These are phyloP conservation scores for Castanea mollissima DNA, from an alignment of 306 rosid species.

Conservation along the genomic window DNA sequence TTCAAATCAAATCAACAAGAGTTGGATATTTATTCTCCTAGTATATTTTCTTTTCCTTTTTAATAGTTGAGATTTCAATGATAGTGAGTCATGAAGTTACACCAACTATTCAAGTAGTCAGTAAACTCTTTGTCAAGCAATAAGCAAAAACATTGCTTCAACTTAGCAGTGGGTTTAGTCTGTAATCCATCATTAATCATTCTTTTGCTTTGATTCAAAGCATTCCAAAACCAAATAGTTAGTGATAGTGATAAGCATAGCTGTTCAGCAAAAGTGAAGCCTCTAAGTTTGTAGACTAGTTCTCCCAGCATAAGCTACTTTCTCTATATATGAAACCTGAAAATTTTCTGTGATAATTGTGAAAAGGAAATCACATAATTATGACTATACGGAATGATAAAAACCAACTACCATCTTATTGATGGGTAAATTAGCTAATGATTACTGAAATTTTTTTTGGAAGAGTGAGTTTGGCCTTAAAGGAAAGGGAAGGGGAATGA, in stretches of 20 bases:
- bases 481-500: no score
- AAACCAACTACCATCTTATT: constrained; percentile 7
- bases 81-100: constrained; percentile 25
- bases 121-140: constrained; percentile 26
- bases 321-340: neutral
- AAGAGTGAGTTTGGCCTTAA: no score
- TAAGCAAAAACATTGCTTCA: constrained; percentile 44
- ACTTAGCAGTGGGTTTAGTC: constrained; percentile 31
- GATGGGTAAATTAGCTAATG: constrained; percentile 7
- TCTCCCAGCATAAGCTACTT: neutral
- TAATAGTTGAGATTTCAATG: constrained; percentile 25
- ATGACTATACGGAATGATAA: neutral
- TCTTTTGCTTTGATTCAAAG: constrained; percentile 42
- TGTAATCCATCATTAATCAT: constrained; percentile 29
- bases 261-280: neutral
- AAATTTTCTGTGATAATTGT: neutral
- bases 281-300: neutral
- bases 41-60: neutral
- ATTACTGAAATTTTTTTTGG: no score
- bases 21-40: neutral
- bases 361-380: neutral
- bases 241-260: constrained; percentile 18
- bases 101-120: constrained; percentile 18
- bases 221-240: constrained; percentile 11
- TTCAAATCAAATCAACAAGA: neutral